Conservation (phyloP, 441 rosid genomes). For the Viola pubescens region DNA sequence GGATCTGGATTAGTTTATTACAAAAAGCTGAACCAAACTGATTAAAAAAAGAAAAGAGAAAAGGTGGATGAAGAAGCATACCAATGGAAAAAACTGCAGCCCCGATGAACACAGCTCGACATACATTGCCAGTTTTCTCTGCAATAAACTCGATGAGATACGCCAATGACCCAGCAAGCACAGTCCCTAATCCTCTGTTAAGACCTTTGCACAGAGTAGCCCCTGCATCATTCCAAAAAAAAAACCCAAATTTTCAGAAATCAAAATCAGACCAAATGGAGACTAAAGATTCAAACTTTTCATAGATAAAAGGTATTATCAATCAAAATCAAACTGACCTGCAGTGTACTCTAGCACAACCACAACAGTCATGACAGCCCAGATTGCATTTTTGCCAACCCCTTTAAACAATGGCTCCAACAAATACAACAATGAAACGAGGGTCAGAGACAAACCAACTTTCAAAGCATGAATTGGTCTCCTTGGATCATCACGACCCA, state of each 20-base stretch:
- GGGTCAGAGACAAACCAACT: slow-evolving; percentile 60
- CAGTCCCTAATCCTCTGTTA: slow-evolving; percentile 75
- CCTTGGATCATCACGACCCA: slow-evolving; percentile 75
- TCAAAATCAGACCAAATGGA: no score
- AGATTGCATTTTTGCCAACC: slow-evolving; percentile 56
- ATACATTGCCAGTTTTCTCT: slow-evolving; percentile 38
- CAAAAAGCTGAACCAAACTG: no score
- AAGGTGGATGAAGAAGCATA: slow-evolving; percentile 12
- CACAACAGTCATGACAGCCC: slow-evolving; percentile 97
- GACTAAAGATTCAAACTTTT: not conserved
- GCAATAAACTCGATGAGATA: slow-evolving; percentile 56
- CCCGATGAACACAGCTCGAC: slow-evolving; percentile 68
- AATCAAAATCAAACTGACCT: slow-evolving; percentile 27
- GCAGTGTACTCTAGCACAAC: slow-evolving; percentile 86
- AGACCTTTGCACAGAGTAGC: slow-evolving; percentile 86
- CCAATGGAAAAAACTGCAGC: slow-evolving; percentile 59
- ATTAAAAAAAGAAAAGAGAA: no score
- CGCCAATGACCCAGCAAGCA: slow-evolving; percentile 68
- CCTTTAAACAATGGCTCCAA: slow-evolving; percentile 60
- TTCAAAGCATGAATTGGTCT: slow-evolving; percentile 64
- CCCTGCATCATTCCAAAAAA: slow-evolving; percentile 24
- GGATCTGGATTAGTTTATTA: no score
- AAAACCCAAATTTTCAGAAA: not conserved
- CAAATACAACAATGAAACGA: slow-evolving; percentile 58
- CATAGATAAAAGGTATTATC: not conserved